Base-by-base conservation (phyloP, 2,329 filamentous ascomycete genomes). In the Scopulariopsis brevicaulis region DNA sequence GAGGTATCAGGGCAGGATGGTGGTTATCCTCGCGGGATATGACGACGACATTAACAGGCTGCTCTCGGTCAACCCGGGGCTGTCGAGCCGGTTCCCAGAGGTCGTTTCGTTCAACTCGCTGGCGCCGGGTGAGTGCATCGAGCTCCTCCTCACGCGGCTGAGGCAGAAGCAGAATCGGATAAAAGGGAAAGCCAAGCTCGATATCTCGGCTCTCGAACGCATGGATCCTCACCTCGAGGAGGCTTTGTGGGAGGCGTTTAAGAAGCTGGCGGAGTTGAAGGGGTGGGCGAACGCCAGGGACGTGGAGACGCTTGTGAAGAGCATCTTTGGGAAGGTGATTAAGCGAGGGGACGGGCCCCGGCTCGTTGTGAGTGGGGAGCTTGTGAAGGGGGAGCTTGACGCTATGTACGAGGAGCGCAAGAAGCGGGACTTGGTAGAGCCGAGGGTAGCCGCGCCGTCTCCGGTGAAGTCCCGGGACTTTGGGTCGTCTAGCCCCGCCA, bases 21-120 rank as follows among this genome's bases (percentile, higher is more conserved):
- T 90, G 48, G 77, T 86, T 40, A 87, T 90, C 40, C 70, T 90
- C 1, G 86, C 86, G 0, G 86, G 87, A 0, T 90, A 90, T 61
- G 80, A 83, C 11, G 63, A 76, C 0, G 82, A 89, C 37, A 88
- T 90, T 58, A 83, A 89, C 62, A 69, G 72, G 0, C 74, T 90
- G 0, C 75, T 89, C 68, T 69, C 71, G 0, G 73, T 77, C 22
- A 89, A 90, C 61, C 75, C 80, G 0, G 86, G 86, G 0, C 69
- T 90, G 15, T 80, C 79, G 0, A 85, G 81, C 48, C 79, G 86
- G 0, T 90, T 90, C 63, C 80, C 83, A 0, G 83, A 86, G 43
- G 72, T 76, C 0, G 66, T 89, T 1, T 68, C 78, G 24, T 90
- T 89, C 65, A 66, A 71, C 0, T 63, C 72, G 1, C 65, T 86